These are phyloP conservation scores for Iris macrosiphon DNA, from an alignment of 106 monocot species.

Conservation along the genomic window DNA sequence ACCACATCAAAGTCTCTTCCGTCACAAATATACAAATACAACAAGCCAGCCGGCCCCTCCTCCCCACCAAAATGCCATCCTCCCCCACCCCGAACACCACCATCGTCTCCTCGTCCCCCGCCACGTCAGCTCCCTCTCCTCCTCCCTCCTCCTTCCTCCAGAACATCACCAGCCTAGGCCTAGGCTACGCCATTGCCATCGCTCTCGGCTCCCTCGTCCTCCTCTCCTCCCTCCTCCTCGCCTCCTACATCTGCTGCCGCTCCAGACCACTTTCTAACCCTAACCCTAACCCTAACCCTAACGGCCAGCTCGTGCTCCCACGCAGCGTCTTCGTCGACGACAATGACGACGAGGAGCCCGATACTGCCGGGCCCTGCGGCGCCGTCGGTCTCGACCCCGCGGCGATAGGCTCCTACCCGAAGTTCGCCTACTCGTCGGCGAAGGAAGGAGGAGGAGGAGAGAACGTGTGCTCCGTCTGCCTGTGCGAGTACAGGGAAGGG, in stretches of 20 bases:
- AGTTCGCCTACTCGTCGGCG: slow-evolving; percentile 24
- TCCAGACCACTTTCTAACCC: slow-evolving; percentile 5
- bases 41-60: no score
- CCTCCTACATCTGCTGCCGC: slow-evolving; percentile 54
- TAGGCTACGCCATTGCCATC: slow-evolving; percentile 63
- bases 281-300: not conserved
- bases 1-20: no score
- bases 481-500: slow-evolving; percentile 54
- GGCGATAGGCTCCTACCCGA: slow-evolving; percentile 50
- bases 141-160: slow-evolving; percentile 24
- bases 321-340: slow-evolving; percentile 55
- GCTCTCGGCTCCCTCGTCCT: slow-evolving; percentile 45
- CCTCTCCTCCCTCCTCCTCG: slow-evolving; percentile 45
- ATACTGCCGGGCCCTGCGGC: not conserved
- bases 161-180: slow-evolving; percentile 32
- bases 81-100: not conserved
- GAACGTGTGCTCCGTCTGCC: slow-evolving; percentile 43
- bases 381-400: slow-evolving; percentile 36
- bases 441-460: slow-evolving; percentile 27
- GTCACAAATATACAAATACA: no score
- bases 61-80: slow-evolving; percentile 14
- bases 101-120: not conserved
- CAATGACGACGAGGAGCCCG: slow-evolving; percentile 10
- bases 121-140: slow-evolving; percentile 6
- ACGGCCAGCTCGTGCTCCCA: slow-evolving; percentile 24